Conservation (phyloP, 257 asterid species). For the Capsicum chinense region DNA sequence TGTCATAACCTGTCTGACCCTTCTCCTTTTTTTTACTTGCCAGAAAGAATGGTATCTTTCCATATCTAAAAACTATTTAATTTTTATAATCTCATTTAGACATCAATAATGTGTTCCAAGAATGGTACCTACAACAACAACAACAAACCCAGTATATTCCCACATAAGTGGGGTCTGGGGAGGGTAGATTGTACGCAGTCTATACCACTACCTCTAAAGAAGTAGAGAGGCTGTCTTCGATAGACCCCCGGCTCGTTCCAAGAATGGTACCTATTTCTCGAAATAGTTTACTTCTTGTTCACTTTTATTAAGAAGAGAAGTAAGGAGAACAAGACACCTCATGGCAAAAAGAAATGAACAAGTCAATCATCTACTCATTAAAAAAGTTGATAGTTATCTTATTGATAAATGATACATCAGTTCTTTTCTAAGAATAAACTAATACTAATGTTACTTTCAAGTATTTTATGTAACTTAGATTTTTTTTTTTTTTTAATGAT, state of each 20-base stretch:
- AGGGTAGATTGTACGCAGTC: no score
- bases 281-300: neutral
- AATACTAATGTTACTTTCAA: neutral
- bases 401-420: constrained; percentile 19
- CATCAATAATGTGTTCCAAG: neutral
- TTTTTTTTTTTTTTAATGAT: neutral
- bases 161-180: no score
- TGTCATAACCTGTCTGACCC: neutral
- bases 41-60: neutral
- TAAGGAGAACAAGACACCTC: constrained; percentile 15
- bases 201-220: no score
- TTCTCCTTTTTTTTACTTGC: neutral
- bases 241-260: neutral
- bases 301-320: neutral
- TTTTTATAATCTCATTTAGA: neutral
- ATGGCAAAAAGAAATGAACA: neutral
- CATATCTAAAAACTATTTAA: neutral
- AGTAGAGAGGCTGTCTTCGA: no score
- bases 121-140: neutral
- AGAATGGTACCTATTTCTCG: neutral
- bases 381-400: neutral
- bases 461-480: neutral
- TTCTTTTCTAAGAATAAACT: neutral
- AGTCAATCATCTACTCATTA: neutral
- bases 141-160: no score